phyloP scores from a whole-genome alignment of 2,329 filamentous ascomycete genomes.

The Diaporthe sp. region DNA sequence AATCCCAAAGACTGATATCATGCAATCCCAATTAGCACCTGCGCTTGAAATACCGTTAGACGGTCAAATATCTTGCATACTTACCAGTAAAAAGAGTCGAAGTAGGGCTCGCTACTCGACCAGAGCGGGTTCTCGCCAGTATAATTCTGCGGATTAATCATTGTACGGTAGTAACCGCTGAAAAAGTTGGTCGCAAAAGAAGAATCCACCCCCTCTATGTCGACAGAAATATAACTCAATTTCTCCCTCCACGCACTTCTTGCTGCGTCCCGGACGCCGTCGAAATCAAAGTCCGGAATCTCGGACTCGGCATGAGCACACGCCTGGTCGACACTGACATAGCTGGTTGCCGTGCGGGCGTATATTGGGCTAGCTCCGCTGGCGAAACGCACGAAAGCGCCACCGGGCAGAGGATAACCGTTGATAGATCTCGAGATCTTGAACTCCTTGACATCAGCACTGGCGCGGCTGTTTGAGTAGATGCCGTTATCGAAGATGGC shows the following conservation, averaged over 20 bases:
- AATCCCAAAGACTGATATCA: slow-evolving; percentile 72
- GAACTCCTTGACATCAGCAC: slow-evolving; percentile 60
- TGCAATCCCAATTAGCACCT: slow-evolving; percentile 2
- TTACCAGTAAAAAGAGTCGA: slow-evolving; percentile 81
- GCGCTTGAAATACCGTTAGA: slow-evolving; percentile 11
- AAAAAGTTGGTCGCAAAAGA: slow-evolving; percentile 75
- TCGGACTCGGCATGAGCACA: slow-evolving; percentile 78
- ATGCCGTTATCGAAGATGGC: slow-evolving; percentile 71
- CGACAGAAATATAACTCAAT: slow-evolving; percentile 68
- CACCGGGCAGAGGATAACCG: slow-evolving; percentile 68
- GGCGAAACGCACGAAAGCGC: slow-evolving; percentile 75
- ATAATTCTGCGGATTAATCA: slow-evolving; percentile 81
- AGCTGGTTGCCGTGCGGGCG: slow-evolving; percentile 77
- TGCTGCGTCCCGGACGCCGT: slow-evolving; percentile 64
- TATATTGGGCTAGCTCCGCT: slow-evolving; percentile 65
- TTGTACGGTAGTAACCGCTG: slow-evolving; percentile 79
- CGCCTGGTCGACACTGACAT: slow-evolving; percentile 75
- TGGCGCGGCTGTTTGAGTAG: slow-evolving; percentile 70
- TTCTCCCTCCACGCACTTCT: slow-evolving; percentile 73
- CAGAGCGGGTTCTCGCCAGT: slow-evolving; percentile 80
- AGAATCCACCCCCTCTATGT: slow-evolving; percentile 64
- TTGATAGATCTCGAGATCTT: slow-evolving; percentile 65
- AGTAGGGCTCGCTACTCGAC: slow-evolving; percentile 77
- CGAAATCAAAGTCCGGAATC: slow-evolving; percentile 77
- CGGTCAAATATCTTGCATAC: slow-evolving; percentile 38